These are phyloP conservation scores for Dryadomyces sulphureus DNA, from an alignment of 2,329 filamentous ascomycete genomes.

Conservation along the genomic window DNA sequence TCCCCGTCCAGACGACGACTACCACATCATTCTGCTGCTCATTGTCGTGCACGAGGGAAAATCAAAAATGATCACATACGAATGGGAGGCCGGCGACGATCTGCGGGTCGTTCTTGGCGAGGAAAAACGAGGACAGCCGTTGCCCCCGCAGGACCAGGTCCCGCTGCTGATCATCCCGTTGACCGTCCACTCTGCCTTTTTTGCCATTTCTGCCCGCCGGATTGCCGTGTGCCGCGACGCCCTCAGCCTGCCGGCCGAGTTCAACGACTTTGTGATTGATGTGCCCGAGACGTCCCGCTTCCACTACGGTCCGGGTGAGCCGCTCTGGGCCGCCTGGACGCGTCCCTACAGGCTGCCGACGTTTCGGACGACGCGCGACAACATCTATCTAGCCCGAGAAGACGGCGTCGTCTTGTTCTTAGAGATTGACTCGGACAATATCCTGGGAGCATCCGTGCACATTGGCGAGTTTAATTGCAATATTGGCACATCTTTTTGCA, in stretches of 20 bases:
- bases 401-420: slow-evolving; percentile 68
- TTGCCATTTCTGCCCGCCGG: slow-evolving; percentile 46
- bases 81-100: slow-evolving; percentile 41
- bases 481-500: slow-evolving; percentile 70
- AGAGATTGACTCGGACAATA: slow-evolving; percentile 45
- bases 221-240: slow-evolving; percentile 42
- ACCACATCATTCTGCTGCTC: slow-evolving; percentile 64
- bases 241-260: slow-evolving; percentile 37
- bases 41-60: slow-evolving; percentile 33
- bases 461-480: slow-evolving; percentile 57
- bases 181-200: slow-evolving; percentile 54
- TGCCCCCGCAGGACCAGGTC: slow-evolving; percentile 38
- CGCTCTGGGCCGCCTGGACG: slow-evolving; percentile 75
- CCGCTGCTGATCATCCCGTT: slow-evolving; percentile 60
- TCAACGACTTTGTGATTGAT: slow-evolving; percentile 28
- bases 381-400: slow-evolving; percentile 75
- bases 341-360: slow-evolving; percentile 53
- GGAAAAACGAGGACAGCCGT: slow-evolving; percentile 32
- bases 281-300: slow-evolving; percentile 26
- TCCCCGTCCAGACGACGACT: slow-evolving; percentile 48
- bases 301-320: slow-evolving; percentile 30
- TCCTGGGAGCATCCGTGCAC: slow-evolving; percentile 38
- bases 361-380: slow-evolving; percentile 53
- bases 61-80: slow-evolving; percentile 40
- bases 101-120: slow-evolving; percentile 28